Evolutionary conservation across 2,329 filamentous ascomycete genomes (phyloP).

Genomic region (Colletotrichum orchidophilum): DNA sequence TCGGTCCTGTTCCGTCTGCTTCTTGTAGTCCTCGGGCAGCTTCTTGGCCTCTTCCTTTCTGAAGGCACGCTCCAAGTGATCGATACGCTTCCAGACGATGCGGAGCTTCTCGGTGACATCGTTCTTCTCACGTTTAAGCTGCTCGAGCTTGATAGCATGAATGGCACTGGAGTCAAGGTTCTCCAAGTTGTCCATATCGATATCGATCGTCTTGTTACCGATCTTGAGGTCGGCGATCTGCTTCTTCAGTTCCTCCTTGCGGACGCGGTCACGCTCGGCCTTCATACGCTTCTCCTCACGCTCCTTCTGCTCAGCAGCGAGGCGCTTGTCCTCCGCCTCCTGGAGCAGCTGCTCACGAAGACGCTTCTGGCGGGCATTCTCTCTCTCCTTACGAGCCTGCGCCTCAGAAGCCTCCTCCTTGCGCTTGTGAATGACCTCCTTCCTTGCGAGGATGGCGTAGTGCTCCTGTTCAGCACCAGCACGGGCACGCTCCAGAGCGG

Average conservation of each 20-base stretch:
- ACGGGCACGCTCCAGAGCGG: conserved; percentile 82
- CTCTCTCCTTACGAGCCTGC: conserved; percentile 88
- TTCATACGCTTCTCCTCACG: conserved; percentile 87
- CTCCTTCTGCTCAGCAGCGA: conserved; percentile 91
- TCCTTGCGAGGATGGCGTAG: conserved; percentile 82
- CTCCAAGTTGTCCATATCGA: conserved; percentile 84
- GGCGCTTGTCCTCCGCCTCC: conserved; percentile 87
- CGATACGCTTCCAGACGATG: conserved; percentile 92
- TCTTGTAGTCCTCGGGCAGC: conserved; percentile 83
- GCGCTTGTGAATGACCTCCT: conserved; percentile 93
- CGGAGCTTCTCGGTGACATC: conserved; percentile 91
- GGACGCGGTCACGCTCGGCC: conserved; percentile 88
- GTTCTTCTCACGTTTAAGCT: conserved; percentile 98
- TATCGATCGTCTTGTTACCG: conserved; percentile 77
- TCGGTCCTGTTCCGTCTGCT: conserved; percentile 81
- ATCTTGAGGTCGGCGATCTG: conserved; percentile 92
- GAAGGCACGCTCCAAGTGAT: conserved; percentile 96
- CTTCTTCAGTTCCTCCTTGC: conserved; percentile 93
- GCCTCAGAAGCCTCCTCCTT: conserved; percentile 95
- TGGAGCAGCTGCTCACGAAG: conserved; percentile 87
- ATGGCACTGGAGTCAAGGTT: conserved; percentile 90
- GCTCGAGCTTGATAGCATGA: conserved; percentile 92
- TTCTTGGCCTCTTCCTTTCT: conserved; percentile 96
- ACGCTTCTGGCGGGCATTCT: conserved; percentile 89
- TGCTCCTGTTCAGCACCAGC: conserved; percentile 94